These are phyloP conservation scores for Aspergillus piperis DNA, from an alignment of 2,329 filamentous ascomycete species.

Conservation along the genomic window DNA sequence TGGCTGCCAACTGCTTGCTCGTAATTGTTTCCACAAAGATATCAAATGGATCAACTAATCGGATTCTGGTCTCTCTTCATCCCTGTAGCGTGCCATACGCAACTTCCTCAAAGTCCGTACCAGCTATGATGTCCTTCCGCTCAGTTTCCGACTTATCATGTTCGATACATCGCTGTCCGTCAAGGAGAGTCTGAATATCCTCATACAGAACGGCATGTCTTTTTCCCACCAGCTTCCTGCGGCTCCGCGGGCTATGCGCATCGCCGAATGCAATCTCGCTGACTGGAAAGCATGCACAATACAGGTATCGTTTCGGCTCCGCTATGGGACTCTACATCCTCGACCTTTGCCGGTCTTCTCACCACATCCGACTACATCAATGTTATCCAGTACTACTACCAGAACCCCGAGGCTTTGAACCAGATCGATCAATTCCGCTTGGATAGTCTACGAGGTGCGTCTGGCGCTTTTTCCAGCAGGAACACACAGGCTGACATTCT, in stretches of 20 bases:
- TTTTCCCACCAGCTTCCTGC: neutral
- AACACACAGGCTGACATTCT: conserved; percentile 6
- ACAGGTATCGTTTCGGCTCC: conserved; percentile 95
- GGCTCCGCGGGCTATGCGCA: neutral
- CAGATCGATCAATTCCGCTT: conserved; percentile 92
- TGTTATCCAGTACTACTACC: conserved; percentile 98
- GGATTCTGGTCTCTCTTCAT: conserved; percentile 14
- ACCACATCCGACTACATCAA: conserved; percentile 98
- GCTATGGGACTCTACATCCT: conserved; percentile 91
- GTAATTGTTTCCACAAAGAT: conserved; percentile 13
- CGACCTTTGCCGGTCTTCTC: conserved; percentile 88
- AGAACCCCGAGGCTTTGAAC: conserved; percentile 85
- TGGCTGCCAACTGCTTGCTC: conserved; percentile 1
- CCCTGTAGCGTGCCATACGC: conserved; percentile 76
- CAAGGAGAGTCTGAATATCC: conserved; percentile 93
- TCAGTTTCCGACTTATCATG: conserved; percentile 93
- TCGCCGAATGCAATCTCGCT: conserved; percentile 14
- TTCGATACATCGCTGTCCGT: conserved; percentile 94
- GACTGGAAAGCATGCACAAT: conserved; percentile 22
- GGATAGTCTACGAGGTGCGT: conserved; percentile 82
- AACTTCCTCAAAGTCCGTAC: conserved; percentile 95
- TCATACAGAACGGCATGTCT: conserved; percentile 84
- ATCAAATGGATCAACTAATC: conserved; percentile 31
- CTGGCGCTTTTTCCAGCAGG: neutral
- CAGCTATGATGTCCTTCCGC: conserved; percentile 94